Percentiles rank a stretch among this genome's conserved stretches.
Evolutionary conservation across 495 filamentous ascomycete species (phyloP).

Genomic region (Penicillium longicatenatum): DNA sequence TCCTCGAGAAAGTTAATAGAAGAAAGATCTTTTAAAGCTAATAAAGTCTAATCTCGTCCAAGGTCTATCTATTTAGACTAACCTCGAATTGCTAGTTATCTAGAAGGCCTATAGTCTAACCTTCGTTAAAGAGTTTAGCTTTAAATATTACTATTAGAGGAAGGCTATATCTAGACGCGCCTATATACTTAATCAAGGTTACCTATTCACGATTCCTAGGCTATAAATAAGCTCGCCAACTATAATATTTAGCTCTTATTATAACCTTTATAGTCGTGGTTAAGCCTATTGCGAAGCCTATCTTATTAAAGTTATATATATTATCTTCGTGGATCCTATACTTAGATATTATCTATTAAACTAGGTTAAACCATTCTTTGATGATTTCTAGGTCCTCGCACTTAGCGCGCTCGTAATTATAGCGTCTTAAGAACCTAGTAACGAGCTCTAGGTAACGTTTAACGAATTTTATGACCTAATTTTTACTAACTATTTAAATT

Average conservation of each 20-base stretch:
- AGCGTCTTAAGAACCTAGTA: neutral
- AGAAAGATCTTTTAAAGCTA: neutral
- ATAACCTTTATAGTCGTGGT: too few species aligned
- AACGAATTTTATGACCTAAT: neutral
- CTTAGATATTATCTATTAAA: too few species aligned
- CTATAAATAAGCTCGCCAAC: neutral
- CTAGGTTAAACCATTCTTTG: too few species aligned
- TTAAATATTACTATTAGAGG: neutral
- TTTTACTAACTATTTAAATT: neutral
- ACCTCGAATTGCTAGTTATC: neutral
- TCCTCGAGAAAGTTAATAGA: neutral
- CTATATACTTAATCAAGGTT: neutral
- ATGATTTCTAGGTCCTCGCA: too few species aligned
- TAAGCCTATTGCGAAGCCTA: too few species aligned
- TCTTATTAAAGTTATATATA: too few species aligned
- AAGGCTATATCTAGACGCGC: too few species aligned
- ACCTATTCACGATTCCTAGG: neutral
- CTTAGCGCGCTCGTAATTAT: neutral
- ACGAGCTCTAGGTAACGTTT: neutral
- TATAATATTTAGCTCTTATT: too few species aligned
- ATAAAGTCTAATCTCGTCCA: neutral
- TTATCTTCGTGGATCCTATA: too few species aligned
- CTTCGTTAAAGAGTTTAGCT: neutral
- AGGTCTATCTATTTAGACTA: neutral
- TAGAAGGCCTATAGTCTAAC: too few species aligned